Base-by-base conservation (phyloP, 768 basidiomycete species). In the Macrolepiota dolichaula region DNA sequence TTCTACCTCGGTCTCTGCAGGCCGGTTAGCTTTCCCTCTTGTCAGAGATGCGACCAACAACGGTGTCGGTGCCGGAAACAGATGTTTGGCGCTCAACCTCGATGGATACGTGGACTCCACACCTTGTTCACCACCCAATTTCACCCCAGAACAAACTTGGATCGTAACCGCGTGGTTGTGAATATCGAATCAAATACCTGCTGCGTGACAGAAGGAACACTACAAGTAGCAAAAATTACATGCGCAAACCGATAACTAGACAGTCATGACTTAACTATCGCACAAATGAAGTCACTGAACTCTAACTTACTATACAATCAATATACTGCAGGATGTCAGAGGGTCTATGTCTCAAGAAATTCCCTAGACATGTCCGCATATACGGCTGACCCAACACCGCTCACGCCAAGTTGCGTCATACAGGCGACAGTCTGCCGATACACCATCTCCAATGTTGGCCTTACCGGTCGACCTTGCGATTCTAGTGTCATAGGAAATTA, bases 281-380 rank as follows among this genome's bases (percentile, higher is more conserved):
- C 19, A 11, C 9, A 49, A n/a, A 22, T 49, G 9, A 49, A 49
- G 12, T 11, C 22, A 24, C 24, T 19, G 25, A 55, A 13, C 54
- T 55, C 44, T 38, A 27, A 42, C 54, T 42, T 22, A 55, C 25
- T 7, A 10, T 24, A 49, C 25, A 49, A 32, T 15, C 12, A 15
- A 49, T 49, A 49, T 24, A 27, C 29, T 32, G 29, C 29, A 32
- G 29, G 29, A 32, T 32, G 3, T 32, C 47, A 27, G 25, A 49
- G 5, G 25, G 13, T 10, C 60, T 62, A 67, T 37, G 52, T 63
- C 15, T 89, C 85, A 58, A 92, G 71, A 65, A 93, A 82, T 67
- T 94, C 92, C 66, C 81, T 86, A 29, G 81, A 76, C 78, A 92
- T 82, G 67, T 94, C 92, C 15, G 88, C 89, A 70, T 91, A 92